A percentile compares a stretch with the other conserved stretches of the same genome.
These are phyloP conservation scores for Plantago coronopus DNA, from an alignment of 305 asterid genomes.

Conservation along the genomic window DNA sequence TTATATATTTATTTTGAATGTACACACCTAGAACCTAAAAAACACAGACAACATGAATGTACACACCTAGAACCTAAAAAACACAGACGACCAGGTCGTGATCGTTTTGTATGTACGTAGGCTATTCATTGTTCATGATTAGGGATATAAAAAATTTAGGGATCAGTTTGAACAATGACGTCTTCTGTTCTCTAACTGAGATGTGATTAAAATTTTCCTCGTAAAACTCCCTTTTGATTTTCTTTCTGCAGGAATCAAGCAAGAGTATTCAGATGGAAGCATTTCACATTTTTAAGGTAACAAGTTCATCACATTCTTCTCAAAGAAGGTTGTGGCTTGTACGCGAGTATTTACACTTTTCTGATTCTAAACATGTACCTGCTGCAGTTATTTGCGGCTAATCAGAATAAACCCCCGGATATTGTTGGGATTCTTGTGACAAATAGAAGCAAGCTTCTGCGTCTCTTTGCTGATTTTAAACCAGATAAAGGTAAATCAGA, in stretches of 20 bases:
- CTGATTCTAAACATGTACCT: constrained; percentile 7
- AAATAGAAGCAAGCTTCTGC: constrained; percentile 88
- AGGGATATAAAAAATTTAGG: not conserved
- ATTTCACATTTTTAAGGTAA: constrained; percentile 95
- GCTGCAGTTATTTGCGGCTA: constrained; percentile 81
- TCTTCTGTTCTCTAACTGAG: not conserved
- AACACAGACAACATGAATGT: not conserved
- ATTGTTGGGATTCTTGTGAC: constrained; percentile 75
- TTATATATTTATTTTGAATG: too few relatives aligned
- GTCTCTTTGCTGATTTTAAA: constrained; percentile 89
- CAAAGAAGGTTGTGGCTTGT: constrained; percentile 4
- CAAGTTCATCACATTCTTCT: constrained; percentile 1
- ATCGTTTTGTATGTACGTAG: not conserved
- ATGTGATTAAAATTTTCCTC: too few relatives aligned
- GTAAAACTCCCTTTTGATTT: too few relatives aligned
- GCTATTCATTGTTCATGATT: not conserved
- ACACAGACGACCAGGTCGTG: not conserved
- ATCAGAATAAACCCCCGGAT: constrained; percentile 87
- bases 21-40: not conserved
- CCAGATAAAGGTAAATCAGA: constrained; percentile 57
- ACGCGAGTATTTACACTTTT: constrained; percentile 1
- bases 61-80: not conserved
- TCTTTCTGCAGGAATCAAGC: constrained; percentile 68
- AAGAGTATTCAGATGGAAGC: constrained; percentile 95
- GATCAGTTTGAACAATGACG: too few relatives aligned